Evolutionary conservation across 768 basidiomycete species (phyloP).

Genomic region (Multifurca ochricompacta): DNA sequence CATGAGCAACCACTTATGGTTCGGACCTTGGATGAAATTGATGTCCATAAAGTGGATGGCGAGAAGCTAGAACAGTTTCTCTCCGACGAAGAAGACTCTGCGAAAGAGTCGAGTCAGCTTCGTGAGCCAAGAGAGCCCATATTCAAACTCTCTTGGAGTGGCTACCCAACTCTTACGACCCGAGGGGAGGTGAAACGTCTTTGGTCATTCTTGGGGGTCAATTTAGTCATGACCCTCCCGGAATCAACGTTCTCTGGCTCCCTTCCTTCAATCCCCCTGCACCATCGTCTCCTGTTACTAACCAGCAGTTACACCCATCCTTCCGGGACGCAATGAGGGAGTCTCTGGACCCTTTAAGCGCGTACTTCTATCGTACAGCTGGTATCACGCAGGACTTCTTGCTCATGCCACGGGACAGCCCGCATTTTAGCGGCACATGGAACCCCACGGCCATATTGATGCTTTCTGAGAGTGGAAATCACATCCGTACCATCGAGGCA

Average conservation of each 20-base stretch:
- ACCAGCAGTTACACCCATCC: constrained; percentile 28
- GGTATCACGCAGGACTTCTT: constrained; percentile 71
- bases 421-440: constrained; percentile 58
- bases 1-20: constrained; percentile 68
- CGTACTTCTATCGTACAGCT: constrained; percentile 50
- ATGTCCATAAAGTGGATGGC: constrained; percentile 50
- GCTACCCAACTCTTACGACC: constrained; percentile 59
- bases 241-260: constrained; percentile 62
- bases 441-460: constrained; percentile 66
- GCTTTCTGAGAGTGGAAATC: constrained; percentile 43
- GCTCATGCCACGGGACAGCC: constrained; percentile 59
- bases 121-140: constrained; percentile 55
- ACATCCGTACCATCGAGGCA: constrained; percentile 47
- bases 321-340: constrained; percentile 58
- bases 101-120: constrained; percentile 16
- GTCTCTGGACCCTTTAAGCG: constrained; percentile 42
- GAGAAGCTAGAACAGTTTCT: constrained; percentile 37
- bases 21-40: constrained; percentile 51
- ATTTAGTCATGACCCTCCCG: constrained; percentile 41
- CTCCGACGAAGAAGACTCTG: constrained; percentile 23
- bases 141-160: constrained; percentile 82
- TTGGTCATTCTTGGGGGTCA: constrained; percentile 76
- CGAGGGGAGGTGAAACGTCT: constrained; percentile 62
- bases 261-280: constrained; percentile 55
- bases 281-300: constrained; percentile 27